These are phyloP conservation scores for Trichoderma cornu-damae DNA, from an alignment of 2,329 filamentous ascomycete genomes.

Conservation along the genomic window DNA sequence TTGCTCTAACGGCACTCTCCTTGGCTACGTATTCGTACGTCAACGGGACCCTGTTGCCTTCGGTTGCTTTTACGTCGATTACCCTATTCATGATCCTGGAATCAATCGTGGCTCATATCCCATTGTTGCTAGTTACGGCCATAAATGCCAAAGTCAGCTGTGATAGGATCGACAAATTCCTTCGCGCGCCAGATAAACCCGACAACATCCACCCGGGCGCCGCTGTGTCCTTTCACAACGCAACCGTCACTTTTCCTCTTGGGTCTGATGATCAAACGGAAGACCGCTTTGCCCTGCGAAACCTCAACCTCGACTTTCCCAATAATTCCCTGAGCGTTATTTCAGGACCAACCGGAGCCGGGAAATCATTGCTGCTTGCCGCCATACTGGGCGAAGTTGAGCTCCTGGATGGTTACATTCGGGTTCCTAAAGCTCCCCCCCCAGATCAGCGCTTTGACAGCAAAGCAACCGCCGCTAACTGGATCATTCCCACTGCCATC, in stretches of 20 bases:
- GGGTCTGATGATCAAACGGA: background rate
- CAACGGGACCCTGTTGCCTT: conserved; percentile 10
- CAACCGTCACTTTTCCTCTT: background rate
- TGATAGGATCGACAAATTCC: conserved; percentile 10
- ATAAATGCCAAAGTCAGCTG: conserved; percentile 13
- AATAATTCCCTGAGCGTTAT: conserved; percentile 11
- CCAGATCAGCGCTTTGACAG: background rate
- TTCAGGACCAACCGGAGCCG: conserved; percentile 18
- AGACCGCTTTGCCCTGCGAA: conserved; percentile 9
- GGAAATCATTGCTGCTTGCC: conserved; percentile 15
- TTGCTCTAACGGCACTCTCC: conserved; percentile 3
- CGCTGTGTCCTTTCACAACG: background rate
- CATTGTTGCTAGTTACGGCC: background rate
- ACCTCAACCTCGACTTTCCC: conserved; percentile 15
- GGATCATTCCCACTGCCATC: conserved; percentile 3
- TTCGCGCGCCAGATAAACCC: conserved; percentile 6
- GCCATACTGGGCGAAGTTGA: conserved; percentile 16
- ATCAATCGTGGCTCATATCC: conserved; percentile 1
- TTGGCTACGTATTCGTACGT: conserved; percentile 11
- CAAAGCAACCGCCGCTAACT: background rate
- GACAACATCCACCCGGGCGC: background rate
- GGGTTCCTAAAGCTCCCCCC: conserved; percentile 2
- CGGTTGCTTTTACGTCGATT: conserved; percentile 18
- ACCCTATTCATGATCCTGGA: conserved; percentile 16
- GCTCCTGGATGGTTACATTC: conserved; percentile 10